A percentile compares a stretch with the other conserved stretches of the same genome.
These are phyloP conservation scores for Lizonia empirigonia DNA, from an alignment of 2,329 filamentous ascomycete species.

Conservation along the genomic window DNA sequence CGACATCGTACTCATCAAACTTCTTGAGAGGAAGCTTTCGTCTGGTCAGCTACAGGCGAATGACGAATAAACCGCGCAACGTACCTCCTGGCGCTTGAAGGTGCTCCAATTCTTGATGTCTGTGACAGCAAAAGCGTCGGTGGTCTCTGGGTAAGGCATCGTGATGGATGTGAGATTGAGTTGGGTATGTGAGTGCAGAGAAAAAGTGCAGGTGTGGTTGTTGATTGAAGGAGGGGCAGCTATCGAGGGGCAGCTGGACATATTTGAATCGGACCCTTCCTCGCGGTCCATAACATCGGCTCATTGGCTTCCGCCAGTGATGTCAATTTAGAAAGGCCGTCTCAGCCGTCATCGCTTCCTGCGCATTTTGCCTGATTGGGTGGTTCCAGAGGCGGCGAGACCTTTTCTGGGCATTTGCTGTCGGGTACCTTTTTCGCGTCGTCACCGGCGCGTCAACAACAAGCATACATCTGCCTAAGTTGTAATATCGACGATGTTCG, in stretches of 20 bases:
- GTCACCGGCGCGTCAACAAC: slow-evolving; percentile 38
- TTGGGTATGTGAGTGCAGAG: slow-evolving; percentile 8
- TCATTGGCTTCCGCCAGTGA: slow-evolving; percentile 40
- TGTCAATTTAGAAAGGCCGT: slow-evolving; percentile 35
- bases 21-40: slow-evolving; percentile 78
- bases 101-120: slow-evolving; percentile 66
- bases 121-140: slow-evolving; percentile 56
- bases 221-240: slow-evolving; percentile 19
- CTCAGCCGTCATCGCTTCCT: slow-evolving; percentile 21
- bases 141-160: slow-evolving; percentile 60
- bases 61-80: slow-evolving; percentile 12
- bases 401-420: slow-evolving; percentile 16
- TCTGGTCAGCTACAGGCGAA: slow-evolving; percentile 17
- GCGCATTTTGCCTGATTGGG: slow-evolving; percentile 31
- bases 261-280: slow-evolving; percentile 33
- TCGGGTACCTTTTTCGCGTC: slow-evolving; percentile 16
- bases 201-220: slow-evolving; percentile 3
- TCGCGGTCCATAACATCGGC: slow-evolving; percentile 31
- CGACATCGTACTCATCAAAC: slow-evolving; percentile 85
- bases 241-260: slow-evolving; percentile 32
- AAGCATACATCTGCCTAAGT: not conserved
- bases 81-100: slow-evolving; percentile 63
- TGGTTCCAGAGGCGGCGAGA: slow-evolving; percentile 3
- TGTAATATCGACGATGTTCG: slow-evolving; percentile 1
- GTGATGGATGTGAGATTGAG: slow-evolving; percentile 24